A percentile compares a stretch with the other conserved stretches of the same genome.
Conservation (phyloP, 2,329 filamentous ascomycete species). For the Trichoderma lentiforme region DNA sequence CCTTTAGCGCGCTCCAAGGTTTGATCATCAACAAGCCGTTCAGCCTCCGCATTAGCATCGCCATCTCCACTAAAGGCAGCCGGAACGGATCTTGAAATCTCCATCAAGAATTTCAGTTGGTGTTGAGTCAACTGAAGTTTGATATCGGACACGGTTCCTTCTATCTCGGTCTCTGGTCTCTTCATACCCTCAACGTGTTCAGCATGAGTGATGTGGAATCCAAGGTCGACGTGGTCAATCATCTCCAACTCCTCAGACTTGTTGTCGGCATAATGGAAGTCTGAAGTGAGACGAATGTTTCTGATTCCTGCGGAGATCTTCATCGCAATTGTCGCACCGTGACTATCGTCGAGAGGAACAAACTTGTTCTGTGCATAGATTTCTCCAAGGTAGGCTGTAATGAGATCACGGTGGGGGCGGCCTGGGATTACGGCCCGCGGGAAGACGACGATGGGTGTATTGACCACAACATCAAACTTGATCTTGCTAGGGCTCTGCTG, state of each 20-base stretch:
- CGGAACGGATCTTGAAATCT: constrained; percentile 83
- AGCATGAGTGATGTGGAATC: constrained; percentile 86
- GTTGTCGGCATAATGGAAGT: constrained; percentile 74
- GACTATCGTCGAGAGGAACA: constrained; percentile 73
- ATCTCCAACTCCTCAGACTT: constrained; percentile 84
- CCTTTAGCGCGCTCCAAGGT: constrained; percentile 49
- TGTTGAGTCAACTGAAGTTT: constrained; percentile 87
- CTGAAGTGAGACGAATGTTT: constrained; percentile 86
- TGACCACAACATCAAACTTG: constrained; percentile 90
- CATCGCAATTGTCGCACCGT: constrained; percentile 73
- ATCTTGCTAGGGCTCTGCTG: constrained; percentile 87
- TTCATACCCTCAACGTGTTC: constrained; percentile 76
- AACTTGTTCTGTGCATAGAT: constrained; percentile 97
- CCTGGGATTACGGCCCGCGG: constrained; percentile 72
- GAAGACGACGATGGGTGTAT: constrained; percentile 94
- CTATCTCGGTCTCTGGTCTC: constrained; percentile 85
- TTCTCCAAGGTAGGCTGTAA: constrained; percentile 93
- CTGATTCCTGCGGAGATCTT: constrained; percentile 87
- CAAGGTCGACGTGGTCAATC: constrained; percentile 94
- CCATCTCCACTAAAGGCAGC: constrained; percentile 70
- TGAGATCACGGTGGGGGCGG: constrained; percentile 68
- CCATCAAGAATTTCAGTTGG: constrained; percentile 84
- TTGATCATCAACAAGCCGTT: constrained; percentile 65
- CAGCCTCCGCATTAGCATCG: constrained; percentile 71
- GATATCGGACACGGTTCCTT: constrained; percentile 88